A percentile compares a stretch with the other conserved stretches of the same genome.
These are phyloP conservation scores for Boechera divaricarpa DNA, from an alignment of 345 rosid species.

Conservation along the genomic window DNA sequence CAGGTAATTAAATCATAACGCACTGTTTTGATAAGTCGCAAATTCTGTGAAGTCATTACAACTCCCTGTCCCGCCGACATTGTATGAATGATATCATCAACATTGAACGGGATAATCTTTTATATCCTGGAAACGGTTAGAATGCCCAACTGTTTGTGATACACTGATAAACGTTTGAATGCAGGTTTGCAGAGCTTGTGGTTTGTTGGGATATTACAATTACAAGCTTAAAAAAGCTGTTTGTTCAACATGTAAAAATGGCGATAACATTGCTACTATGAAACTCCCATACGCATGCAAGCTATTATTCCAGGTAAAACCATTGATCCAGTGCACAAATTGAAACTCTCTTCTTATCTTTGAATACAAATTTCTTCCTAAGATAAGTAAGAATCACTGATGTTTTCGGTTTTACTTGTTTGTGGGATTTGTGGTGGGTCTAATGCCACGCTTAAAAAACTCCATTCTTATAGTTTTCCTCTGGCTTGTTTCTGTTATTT, in stretches of 20 bases:
- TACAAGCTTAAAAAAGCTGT: constrained; percentile 75
- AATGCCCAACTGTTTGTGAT: constrained; percentile 5
- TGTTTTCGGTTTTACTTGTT: constrained; percentile 1
- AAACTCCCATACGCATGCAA: constrained; percentile 95
- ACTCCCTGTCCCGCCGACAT: background rate
- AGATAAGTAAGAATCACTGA: background rate
- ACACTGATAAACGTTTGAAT: background rate
- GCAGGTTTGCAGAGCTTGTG: constrained; percentile 91
- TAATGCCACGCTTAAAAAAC: background rate
- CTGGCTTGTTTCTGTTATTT: constrained; percentile 7
- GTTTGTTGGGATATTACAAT: constrained; percentile 85
- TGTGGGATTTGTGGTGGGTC: background rate
- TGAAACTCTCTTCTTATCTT: background rate
- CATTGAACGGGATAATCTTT: background rate
- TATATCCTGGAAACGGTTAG: background rate
- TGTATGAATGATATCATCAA: constrained; percentile 11
- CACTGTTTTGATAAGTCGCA: constrained; percentile 3
- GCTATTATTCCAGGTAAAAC: constrained; percentile 80
- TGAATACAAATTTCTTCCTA: background rate
- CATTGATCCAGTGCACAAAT: background rate
- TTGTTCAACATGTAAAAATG: constrained; percentile 82
- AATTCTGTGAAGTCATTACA: background rate
- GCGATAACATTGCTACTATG: constrained; percentile 80
- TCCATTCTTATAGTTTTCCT: background rate
- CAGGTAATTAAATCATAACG: constrained; percentile 56